These are phyloP conservation scores for Diaporthe citri DNA, from an alignment of 2,329 filamentous ascomycete species.

Conservation along the genomic window DNA sequence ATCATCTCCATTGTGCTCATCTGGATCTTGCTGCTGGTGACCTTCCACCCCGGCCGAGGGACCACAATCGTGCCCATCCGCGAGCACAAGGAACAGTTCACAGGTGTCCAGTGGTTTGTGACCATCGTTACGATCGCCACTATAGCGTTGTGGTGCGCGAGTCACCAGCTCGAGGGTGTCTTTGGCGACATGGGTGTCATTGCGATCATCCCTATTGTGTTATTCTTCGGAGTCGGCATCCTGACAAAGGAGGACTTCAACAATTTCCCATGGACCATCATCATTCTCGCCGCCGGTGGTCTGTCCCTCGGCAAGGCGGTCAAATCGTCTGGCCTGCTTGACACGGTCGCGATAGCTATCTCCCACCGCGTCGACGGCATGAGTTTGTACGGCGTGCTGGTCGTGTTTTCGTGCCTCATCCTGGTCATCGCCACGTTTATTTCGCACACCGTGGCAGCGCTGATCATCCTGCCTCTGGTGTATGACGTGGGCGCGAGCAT, in stretches of 20 bases:
- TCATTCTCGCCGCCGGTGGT: constrained; percentile 95
- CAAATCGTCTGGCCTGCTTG: constrained; percentile 89
- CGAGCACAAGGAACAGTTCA: constrained; percentile 88
- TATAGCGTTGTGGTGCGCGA: constrained; percentile 92
- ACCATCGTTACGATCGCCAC: constrained; percentile 84
- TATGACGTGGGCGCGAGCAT: constrained; percentile 86
- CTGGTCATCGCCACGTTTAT: constrained; percentile 97
- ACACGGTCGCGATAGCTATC: constrained; percentile 86
- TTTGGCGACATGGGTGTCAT: constrained; percentile 99
- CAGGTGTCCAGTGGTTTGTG: constrained; percentile 93
- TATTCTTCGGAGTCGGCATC: constrained; percentile 97
- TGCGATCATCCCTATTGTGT: constrained; percentile 92
- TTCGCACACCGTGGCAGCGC: constrained; percentile 93
- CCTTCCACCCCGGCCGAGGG: constrained; percentile 86
- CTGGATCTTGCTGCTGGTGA: constrained; percentile 86
- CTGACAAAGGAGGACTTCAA: constrained; percentile 99
- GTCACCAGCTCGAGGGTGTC: constrained; percentile 85
- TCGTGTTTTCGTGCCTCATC: constrained; percentile 87
- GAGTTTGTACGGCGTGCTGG: constrained; percentile 85
- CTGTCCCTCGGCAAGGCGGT: constrained; percentile 94
- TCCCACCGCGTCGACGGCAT: constrained; percentile 80
- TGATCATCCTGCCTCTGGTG: constrained; percentile 94
- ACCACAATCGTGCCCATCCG: constrained; percentile 94
- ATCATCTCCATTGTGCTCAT: constrained; percentile 89
- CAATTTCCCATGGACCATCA: constrained; percentile 99